Evolutionary conservation across 139 green algal species (phyloP).

Genomic region (Raphidocelis subcapitata): DNA sequence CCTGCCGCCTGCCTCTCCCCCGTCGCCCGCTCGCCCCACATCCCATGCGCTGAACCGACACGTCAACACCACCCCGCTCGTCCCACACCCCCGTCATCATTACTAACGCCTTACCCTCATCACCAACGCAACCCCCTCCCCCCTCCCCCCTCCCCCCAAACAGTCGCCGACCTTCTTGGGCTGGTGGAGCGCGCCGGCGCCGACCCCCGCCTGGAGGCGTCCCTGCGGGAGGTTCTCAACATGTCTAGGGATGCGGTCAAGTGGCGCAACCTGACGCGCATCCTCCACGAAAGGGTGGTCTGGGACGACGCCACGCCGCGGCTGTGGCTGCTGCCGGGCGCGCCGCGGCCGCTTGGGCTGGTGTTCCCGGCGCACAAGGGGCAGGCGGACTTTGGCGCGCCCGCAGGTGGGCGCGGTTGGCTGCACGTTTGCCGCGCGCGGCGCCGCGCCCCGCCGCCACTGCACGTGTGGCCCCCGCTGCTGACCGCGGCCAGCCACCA

Average conservation of each 20-base stretch:
- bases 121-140: too few species aligned
- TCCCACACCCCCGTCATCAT: not conserved
- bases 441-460: not conserved
- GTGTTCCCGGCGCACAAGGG: constrained; percentile 25
- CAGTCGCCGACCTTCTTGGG: constrained; percentile 26
- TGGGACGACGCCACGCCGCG: constrained; percentile 28
- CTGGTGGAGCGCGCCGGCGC: constrained; percentile 13
- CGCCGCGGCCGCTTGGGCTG: constrained; percentile 8
- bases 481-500: not conserved
- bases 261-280: constrained; percentile 26
- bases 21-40: too few species aligned
- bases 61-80: too few species aligned
- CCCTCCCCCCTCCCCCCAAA: too few species aligned
- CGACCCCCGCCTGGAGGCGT: constrained; percentile 12
- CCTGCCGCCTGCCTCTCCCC: too few species aligned
- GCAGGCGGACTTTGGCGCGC: constrained; percentile 16
- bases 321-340: constrained; percentile 18
- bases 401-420: constrained; percentile 3
- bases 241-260: constrained; percentile 25
- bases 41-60: too few species aligned
- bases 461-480: not conserved
- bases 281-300: constrained; percentile 25
- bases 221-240: constrained; percentile 29
- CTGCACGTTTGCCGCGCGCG: not conserved
- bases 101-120: not conserved